Percentiles rank a stretch among this genome's conserved stretches.
These are phyloP conservation scores for Petunia hybrid DNA, from an alignment of 305 asterid species.

Conservation along the genomic window DNA sequence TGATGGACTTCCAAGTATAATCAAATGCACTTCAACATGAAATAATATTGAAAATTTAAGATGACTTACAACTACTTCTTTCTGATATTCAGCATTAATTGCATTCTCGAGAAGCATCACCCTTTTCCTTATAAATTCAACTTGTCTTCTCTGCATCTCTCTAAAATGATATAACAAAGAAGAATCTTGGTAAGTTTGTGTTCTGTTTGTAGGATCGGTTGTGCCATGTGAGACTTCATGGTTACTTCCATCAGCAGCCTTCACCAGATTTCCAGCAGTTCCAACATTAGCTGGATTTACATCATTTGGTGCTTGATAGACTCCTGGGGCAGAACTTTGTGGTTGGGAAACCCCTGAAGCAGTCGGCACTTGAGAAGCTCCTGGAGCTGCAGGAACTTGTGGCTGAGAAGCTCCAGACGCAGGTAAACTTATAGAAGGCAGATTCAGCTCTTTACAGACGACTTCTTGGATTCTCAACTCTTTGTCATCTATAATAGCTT, in stretches of 20 bases:
- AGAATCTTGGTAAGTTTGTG: slow-evolving; percentile 79
- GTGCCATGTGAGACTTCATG: slow-evolving; percentile 65
- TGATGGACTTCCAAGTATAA: slow-evolving; percentile 26
- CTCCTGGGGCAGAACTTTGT: slow-evolving; percentile 44
- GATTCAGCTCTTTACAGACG: slow-evolving; percentile 90
- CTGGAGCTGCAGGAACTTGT: slow-evolving; percentile 50
- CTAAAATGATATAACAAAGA: slow-evolving; percentile 67
- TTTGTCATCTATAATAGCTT: slow-evolving; percentile 94
- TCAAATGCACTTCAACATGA: slow-evolving; percentile 24
- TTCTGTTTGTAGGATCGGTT: slow-evolving; percentile 61
- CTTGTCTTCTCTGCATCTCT: slow-evolving; percentile 96
- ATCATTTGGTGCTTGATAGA: slow-evolving; percentile 54
- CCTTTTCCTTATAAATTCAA: slow-evolving; percentile 92
- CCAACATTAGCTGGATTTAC: slow-evolving; percentile 56
- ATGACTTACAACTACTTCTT: slow-evolving; percentile 70
- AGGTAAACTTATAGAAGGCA: slow-evolving; percentile 66
- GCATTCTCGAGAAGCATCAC: slow-evolving; percentile 93
- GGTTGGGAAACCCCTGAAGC: slow-evolving; percentile 67
- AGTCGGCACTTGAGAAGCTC: slow-evolving; percentile 51
- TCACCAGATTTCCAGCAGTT: slow-evolving; percentile 59
- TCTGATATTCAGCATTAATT: slow-evolving; percentile 76
- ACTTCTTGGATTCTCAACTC: slow-evolving; percentile 85
- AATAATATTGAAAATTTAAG: slow-evolving; percentile 7
- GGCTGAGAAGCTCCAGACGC: slow-evolving; percentile 66
- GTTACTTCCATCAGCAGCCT: slow-evolving; percentile 50